Conservation (phyloP, 805 yeast species). For the Lachancea sp. region DNA sequence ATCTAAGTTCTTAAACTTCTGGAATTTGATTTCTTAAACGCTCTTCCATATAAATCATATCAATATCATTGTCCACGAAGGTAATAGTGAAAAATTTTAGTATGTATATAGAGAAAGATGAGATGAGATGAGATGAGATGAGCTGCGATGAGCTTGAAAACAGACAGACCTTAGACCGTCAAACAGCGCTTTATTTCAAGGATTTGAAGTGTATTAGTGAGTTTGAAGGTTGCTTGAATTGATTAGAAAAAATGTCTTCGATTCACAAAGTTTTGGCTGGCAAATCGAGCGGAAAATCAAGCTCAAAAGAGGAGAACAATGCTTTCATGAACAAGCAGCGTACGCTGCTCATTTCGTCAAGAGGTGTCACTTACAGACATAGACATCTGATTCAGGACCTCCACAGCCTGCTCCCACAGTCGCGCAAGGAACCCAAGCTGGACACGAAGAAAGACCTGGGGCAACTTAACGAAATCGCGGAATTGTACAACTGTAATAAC, state of each 20-base stretch:
- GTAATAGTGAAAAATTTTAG: conserved; percentile 3
- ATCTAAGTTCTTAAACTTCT: background rate
- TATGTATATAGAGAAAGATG: background rate
- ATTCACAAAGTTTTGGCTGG: conserved; percentile 61
- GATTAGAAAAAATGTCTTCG: conserved; percentile 57
- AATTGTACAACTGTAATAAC: conserved; percentile 93
- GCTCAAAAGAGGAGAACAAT: conserved; percentile 36
- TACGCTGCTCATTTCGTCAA: conserved; percentile 79
- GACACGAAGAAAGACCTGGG: conserved; percentile 86
- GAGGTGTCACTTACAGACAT: conserved; percentile 93
- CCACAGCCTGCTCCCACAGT: conserved; percentile 76
- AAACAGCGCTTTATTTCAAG: no score
- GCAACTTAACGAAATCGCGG: conserved; percentile 93
- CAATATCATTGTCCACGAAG: background rate
- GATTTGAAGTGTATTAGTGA: no score
- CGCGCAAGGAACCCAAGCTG: conserved; percentile 92
- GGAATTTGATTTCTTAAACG: background rate
- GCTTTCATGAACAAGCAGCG: conserved; percentile 76
- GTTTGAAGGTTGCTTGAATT: no score
- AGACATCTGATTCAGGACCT: conserved; percentile 88
- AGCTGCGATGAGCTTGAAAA: conserved; percentile 2
- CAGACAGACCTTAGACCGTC: background rate
- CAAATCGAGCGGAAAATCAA: conserved; percentile 32
- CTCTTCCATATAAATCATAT: background rate
- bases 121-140: conserved; percentile 3